phyloP scores from a whole-genome alignment of 345 rosid species.

The Heritiera littoralis region DNA sequence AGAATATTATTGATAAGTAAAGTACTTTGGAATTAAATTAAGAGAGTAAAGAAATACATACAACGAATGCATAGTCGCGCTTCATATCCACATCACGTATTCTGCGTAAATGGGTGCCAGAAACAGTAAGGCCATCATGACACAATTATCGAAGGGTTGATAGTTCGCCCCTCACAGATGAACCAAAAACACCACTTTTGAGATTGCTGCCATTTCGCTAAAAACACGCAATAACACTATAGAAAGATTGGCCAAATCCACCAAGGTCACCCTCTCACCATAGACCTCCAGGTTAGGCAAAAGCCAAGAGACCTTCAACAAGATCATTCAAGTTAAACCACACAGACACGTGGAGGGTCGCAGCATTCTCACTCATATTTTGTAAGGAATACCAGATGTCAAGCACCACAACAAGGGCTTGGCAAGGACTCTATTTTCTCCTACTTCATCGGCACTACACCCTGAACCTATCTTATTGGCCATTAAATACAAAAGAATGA shows the following conservation, averaged over 20 bases:
- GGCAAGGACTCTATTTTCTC: slow-evolving; percentile 21
- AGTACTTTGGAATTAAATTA: neutral
- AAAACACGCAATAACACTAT: slow-evolving; percentile 72
- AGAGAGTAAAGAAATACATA: slow-evolving; percentile 42
- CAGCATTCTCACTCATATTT: slow-evolving; percentile 48
- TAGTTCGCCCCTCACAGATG: slow-evolving; percentile 86
- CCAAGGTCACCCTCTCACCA: slow-evolving; percentile 89
- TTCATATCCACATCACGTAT: slow-evolving; percentile 94
- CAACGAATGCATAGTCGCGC: slow-evolving; percentile 93
- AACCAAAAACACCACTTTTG: slow-evolving; percentile 90
- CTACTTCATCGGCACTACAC: slow-evolving; percentile 22
- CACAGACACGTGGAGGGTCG: slow-evolving; percentile 41
- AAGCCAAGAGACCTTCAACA: slow-evolving; percentile 92
- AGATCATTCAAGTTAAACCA: slow-evolving; percentile 82
- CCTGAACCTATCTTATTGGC: slow-evolving; percentile 12
- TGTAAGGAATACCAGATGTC: slow-evolving; percentile 32
- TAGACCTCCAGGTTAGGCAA: slow-evolving; percentile 81
- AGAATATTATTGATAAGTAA: neutral
- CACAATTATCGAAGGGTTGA: slow-evolving; percentile 78
- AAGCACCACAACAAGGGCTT: slow-evolving; percentile 32
- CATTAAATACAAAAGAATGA: neutral
- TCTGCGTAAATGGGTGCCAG: slow-evolving; percentile 92
- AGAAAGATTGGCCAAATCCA: slow-evolving; percentile 91
- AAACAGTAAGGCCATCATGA: slow-evolving; percentile 94
- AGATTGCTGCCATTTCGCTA: slow-evolving; percentile 77